phyloP scores from a whole-genome alignment of 1,284 basidiomycete species.

The Termitomyces sp. region DNA sequence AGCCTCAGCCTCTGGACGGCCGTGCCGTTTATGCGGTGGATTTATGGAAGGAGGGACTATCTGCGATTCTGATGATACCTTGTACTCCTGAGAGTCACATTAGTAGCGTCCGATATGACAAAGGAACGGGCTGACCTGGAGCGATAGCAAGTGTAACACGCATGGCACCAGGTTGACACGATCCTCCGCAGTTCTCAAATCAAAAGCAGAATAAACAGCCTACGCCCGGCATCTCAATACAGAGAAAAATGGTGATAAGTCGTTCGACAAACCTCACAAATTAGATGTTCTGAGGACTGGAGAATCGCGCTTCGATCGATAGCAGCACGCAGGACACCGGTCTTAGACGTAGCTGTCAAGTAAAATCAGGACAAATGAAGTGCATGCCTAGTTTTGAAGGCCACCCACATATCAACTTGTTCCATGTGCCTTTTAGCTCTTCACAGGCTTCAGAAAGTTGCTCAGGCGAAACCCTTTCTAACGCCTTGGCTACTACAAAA shows the following conservation, averaged over 20 bases:
- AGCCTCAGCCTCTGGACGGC: constrained; percentile 14
- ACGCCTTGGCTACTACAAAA: constrained; percentile 80
- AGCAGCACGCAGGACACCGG: constrained; percentile 59
- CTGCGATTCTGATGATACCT: constrained; percentile 17
- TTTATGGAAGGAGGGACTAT: not conserved
- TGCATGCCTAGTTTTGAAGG: not conserved
- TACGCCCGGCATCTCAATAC: constrained; percentile 24
- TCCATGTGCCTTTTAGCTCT: constrained; percentile 55
- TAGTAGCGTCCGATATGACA: not conserved
- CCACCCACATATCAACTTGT: constrained; percentile 41
- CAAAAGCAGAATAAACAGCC: constrained; percentile 61
- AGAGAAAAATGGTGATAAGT: not conserved
- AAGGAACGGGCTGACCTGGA: constrained; percentile 36
- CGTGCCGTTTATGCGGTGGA: constrained; percentile 16
- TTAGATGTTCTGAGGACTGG: constrained; percentile 33
- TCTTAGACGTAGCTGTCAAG: constrained; percentile 43
- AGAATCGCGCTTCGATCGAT: constrained; percentile 62
- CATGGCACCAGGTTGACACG: constrained; percentile 54
- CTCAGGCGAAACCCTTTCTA: constrained; percentile 52
- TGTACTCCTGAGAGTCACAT: constrained; percentile 30
- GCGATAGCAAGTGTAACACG: constrained; percentile 55
- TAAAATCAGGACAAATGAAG: constrained; percentile 29
- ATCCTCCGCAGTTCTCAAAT: constrained; percentile 42
- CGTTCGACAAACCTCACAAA: constrained; percentile 41
- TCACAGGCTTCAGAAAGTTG: constrained; percentile 43